These are phyloP conservation scores for Phyllosticta citriasiana DNA, from an alignment of 2,329 filamentous ascomycete species.

Conservation along the genomic window DNA sequence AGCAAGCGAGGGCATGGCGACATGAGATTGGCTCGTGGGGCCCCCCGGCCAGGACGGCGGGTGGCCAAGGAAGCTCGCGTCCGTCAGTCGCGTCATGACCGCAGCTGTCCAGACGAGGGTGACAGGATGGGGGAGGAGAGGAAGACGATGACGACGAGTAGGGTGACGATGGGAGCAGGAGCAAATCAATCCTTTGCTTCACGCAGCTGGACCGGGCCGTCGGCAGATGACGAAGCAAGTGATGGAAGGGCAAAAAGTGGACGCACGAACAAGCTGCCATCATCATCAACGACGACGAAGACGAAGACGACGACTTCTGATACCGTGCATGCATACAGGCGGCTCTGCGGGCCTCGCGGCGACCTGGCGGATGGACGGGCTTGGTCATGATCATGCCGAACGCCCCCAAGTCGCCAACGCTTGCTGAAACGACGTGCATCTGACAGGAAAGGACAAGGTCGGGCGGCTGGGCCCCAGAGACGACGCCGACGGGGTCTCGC, in stretches of 20 bases:
- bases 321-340: neutral
- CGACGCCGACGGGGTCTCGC: neutral
- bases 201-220: neutral
- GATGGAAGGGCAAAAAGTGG: neutral
- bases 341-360: neutral
- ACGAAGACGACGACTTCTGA: neutral
- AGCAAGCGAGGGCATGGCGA: neutral
- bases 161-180: no score
- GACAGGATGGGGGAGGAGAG: neutral
- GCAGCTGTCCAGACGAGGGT: neutral
- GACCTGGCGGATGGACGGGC: neutral
- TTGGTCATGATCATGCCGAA: neutral
- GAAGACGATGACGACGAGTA: neutral
- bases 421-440: neutral
- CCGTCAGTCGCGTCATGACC: neutral
- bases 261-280: neutral
- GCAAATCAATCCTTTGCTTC: neutral
- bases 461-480: no score
- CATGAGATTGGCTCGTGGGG: neutral
- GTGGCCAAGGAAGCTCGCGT: neutral
- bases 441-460: neutral
- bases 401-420: neutral
- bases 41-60: neutral
- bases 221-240: neutral
- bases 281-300: neutral